Evolutionary conservation across 305 asterid species (phyloP), one percentile per base, ranked within the genome.

Genomic region (Fraxinus floribunda): DNA sequence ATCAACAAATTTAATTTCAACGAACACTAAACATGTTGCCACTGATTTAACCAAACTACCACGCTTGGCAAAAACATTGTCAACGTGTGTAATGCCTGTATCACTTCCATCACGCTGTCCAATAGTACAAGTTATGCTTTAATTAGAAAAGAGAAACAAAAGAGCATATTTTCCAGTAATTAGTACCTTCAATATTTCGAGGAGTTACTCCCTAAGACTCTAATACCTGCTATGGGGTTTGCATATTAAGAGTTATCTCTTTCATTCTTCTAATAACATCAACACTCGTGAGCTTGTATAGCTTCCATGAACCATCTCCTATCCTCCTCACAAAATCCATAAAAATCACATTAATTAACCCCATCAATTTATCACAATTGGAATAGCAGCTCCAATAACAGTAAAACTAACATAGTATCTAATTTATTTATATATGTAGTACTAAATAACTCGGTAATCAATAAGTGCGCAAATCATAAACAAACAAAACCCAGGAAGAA

Each of bases 261-360:
- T 91, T 93, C 98, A 94, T 93, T 79, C 98, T 85, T 85, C 86
- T 89, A 39, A 91, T 30, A 10, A 93, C 95, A 81, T 94, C 98
- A n/a, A 96, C 88, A 3, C 97, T 91, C 66, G 5, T 94, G 97
- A 5, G 94, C 87, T 88, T 96, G 98, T 97, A 96, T 92, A 78
- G 99, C 99, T 81, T 96, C 99, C 98, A 88, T 90, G 80, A 96
- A 96, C 99, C 98, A 96, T 86, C 73, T 91, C 80, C 91, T 83
- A 72, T 96, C 98, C 85, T 94, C 98, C 89, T 96, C 99, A 81
- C 98, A 93, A 80, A 79, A 30, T 62, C 79, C 83, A 75, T 35
- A 34, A 35, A 35, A 35, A 4, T 35, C 38, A 35, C 38, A 35
- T 35, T 35, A 35, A 35, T 35, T 35, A 35, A 35, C 29, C 8